Conservation (phyloP, 2,329 filamentous ascomycete genomes). For the Lasiodiplodia theobromae region DNA sequence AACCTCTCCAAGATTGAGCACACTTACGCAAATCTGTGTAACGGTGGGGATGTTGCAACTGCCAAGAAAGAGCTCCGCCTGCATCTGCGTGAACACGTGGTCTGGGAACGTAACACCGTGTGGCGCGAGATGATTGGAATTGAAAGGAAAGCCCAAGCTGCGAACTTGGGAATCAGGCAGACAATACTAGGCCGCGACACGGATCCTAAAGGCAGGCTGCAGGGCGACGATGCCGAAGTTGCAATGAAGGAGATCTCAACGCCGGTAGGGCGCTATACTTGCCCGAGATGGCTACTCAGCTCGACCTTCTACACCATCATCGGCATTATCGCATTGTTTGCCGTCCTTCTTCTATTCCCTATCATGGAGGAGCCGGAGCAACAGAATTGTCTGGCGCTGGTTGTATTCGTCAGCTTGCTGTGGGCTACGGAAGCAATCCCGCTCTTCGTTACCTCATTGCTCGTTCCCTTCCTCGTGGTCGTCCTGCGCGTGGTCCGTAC, state of each 20-base stretch:
- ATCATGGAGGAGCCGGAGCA: constrained; percentile 89
- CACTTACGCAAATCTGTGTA: constrained; percentile 82
- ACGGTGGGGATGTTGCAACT: constrained; percentile 76
- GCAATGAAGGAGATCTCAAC: constrained; percentile 75
- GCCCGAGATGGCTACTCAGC: constrained; percentile 84
- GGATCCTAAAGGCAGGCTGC: constrained; percentile 72
- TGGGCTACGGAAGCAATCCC: constrained; percentile 99
- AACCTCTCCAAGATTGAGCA: constrained; percentile 78
- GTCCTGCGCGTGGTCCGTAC: constrained; percentile 82
- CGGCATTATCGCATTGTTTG: constrained; percentile 74
- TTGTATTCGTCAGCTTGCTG: constrained; percentile 89
- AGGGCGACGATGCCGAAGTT: constrained; percentile 80
- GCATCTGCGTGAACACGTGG: constrained; percentile 93
- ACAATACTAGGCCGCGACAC: constrained; percentile 80
- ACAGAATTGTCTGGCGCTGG: constrained; percentile 92
- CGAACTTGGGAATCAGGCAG: constrained; percentile 80
- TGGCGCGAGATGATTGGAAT: constrained; percentile 99
- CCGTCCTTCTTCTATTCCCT: constrained; percentile 74
- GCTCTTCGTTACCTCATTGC: constrained; percentile 91
- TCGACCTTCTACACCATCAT: constrained; percentile 81
- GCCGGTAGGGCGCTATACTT: constrained; percentile 77
- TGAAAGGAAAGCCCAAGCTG: constrained; percentile 92
- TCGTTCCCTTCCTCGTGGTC: constrained; percentile 93
- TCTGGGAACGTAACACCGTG: constrained; percentile 98
- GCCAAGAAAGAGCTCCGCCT: constrained; percentile 87